Evolutionary conservation across 129 eudicot genomes (phyloP).

Genomic region (Mikania micrantha): DNA sequence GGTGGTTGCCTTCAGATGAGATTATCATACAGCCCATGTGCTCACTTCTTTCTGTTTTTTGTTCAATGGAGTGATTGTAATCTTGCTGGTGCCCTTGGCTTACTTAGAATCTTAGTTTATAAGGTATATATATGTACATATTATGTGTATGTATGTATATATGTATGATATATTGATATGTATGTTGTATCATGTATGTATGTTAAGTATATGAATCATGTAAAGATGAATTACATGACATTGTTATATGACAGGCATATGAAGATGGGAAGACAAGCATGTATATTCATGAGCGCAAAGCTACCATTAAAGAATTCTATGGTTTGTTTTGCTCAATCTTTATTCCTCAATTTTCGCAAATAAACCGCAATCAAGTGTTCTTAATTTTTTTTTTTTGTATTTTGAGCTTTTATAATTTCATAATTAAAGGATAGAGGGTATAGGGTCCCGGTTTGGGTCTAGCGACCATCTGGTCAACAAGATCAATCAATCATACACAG

Average conservation of each 20-base stretch:
- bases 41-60: constrained; percentile 71
- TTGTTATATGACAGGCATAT: constrained; percentile 45
- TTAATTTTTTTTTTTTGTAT: no score
- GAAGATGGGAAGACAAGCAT: constrained; percentile 74
- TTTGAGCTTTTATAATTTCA: no score
- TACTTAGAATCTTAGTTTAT: constrained; percentile 67
- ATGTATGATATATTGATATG: no score
- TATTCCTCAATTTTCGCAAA: not conserved
- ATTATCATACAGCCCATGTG: constrained; percentile 77
- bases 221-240: not conserved
- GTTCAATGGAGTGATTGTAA: constrained; percentile 86
- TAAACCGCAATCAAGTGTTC: not conserved
- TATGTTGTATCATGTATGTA: no score
- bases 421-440: no score
- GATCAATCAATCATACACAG: no score
- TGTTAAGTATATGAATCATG: not conserved
- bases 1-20: constrained; percentile 89
- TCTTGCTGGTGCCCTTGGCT: constrained; percentile 87
- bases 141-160: not conserved
- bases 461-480: no score
- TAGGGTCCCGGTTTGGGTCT: no score
- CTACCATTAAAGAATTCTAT: constrained; percentile 63
- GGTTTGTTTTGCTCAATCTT: constrained; percentile 31
- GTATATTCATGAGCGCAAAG: constrained; percentile 67
- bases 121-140: constrained; percentile 39